These are phyloP conservation scores for Cymbopogon citratus DNA, from an alignment of 176 grass and related monocot genomes.

Conservation along the genomic window DNA sequence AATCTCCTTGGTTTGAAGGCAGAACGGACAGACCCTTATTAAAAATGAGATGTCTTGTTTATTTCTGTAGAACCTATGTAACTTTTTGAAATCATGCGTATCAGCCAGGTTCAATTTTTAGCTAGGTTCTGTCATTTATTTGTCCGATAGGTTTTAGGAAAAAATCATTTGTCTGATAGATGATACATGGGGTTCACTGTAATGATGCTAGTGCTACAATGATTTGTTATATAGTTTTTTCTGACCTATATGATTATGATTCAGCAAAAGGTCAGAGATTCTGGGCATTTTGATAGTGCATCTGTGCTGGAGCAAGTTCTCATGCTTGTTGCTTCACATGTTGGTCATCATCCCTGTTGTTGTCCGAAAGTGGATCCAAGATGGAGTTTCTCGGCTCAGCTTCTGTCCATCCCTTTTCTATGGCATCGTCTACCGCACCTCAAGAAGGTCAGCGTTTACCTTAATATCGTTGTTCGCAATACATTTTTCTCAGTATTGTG, in stretches of 20 bases:
- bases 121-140: neutral
- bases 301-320: slow-evolving; percentile 77
- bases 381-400: slow-evolving; percentile 83
- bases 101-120: neutral
- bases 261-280: slow-evolving; percentile 58
- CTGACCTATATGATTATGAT: slow-evolving; percentile 25
- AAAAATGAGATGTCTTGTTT: neutral
- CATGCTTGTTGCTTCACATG: slow-evolving; percentile 68
- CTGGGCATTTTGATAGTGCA: slow-evolving; percentile 19
- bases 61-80: neutral
- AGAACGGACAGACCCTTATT: too few relatives aligned
- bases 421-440: slow-evolving; percentile 82
- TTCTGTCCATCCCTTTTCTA: slow-evolving; percentile 87
- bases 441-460: slow-evolving; percentile 63
- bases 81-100: neutral
- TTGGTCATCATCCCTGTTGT: slow-evolving; percentile 50
- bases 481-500: neutral
- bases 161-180: slow-evolving; percentile 4
- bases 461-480: slow-evolving; percentile 21
- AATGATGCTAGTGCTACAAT: slow-evolving; percentile 5
- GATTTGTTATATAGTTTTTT: neutral
- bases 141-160: neutral
- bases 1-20: too few relatives aligned
- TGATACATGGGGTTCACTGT: neutral
- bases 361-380: slow-evolving; percentile 54